Percentiles rank a stretch among this genome's conserved stretches.
phyloP scores from a whole-genome alignment of 177 flowering plant genomes.

The Vitis hybrid region DNA sequence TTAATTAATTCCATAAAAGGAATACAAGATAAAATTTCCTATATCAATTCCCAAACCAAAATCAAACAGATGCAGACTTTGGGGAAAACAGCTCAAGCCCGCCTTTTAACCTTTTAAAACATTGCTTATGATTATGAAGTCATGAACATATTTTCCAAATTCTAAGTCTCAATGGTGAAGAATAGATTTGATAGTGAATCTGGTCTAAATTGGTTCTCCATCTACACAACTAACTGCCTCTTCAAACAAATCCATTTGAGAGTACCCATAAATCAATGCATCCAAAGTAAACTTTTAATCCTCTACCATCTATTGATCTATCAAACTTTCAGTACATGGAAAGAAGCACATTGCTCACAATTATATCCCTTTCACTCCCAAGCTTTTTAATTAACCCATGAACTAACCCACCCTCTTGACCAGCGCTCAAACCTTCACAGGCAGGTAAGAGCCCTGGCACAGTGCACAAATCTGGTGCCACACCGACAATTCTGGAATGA shows the following conservation, averaged over 20 bases:
- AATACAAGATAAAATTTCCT: no score
- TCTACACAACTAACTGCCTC: constrained; percentile 46
- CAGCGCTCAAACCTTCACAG: constrained; percentile 37
- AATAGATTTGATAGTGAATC: constrained; percentile 30
- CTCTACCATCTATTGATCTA: no score
- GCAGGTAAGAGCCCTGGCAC: constrained; percentile 42
- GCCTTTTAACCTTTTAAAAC: no score
- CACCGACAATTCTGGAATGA: constrained; percentile 22
- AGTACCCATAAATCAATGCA: constrained; percentile 48
- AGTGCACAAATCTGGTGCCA: constrained; percentile 44
- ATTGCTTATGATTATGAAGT: constrained; percentile 23
- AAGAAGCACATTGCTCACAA: no score
- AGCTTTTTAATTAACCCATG: constrained; percentile 44
- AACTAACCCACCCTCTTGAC: constrained; percentile 36
- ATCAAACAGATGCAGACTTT: no score
- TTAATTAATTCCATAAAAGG: no score
- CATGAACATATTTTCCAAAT: constrained; percentile 35
- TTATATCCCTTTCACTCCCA: constrained; percentile 29
- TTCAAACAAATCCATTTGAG: constrained; percentile 28
- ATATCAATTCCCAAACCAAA: constrained; percentile 15
- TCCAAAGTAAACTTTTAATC: constrained; percentile 46
- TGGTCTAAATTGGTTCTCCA: constrained; percentile 34
- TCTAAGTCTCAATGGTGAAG: constrained; percentile 39
- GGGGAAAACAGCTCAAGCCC: no score
- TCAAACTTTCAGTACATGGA: no score